Conservation (phyloP, 1,284 basidiomycete species). For the Sparassis latifolia region DNA sequence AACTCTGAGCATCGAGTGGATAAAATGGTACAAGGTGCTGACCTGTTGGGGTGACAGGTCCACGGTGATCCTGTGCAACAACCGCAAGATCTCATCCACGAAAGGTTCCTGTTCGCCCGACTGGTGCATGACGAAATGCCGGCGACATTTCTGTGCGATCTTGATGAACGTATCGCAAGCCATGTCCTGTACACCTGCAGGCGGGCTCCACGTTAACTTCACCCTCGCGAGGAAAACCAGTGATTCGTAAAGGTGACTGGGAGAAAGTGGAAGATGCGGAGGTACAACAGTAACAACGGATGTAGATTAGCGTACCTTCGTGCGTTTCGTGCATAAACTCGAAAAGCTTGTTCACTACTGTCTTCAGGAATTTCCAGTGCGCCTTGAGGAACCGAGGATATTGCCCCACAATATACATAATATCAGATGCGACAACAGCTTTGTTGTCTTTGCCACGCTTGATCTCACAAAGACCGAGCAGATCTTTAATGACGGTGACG, state of each 20-base stretch:
- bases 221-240: constrained; percentile 9
- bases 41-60: constrained; percentile 94
- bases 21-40: constrained; percentile 6
- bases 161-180: constrained; percentile 99
- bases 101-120: constrained; percentile 97
- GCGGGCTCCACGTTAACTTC: constrained; percentile 8
- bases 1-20: background rate
- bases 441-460: constrained; percentile 99
- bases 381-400: constrained; percentile 99
- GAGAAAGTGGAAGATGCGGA: constrained; percentile 6
- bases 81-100: constrained; percentile 94
- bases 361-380: constrained; percentile 99
- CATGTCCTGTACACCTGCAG: constrained; percentile 95
- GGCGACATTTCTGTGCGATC: constrained; percentile 97
- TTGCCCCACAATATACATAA: constrained; percentile 99
- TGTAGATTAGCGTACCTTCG: constrained; percentile 56
- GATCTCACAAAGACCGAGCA: constrained; percentile 95
- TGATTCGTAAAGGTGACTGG: constrained; percentile 4
- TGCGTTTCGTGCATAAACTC: constrained; percentile 99
- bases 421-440: constrained; percentile 98
- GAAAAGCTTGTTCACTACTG: constrained; percentile 99
- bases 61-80: constrained; percentile 90
- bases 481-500: constrained; percentile 98
- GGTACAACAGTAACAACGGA: constrained; percentile 1
- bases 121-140: constrained; percentile 99